A percentile compares a stretch with the other conserved stretches of the same genome.
phyloP scores from a whole-genome alignment of 768 basidiomycete species.

The Suillus discolor region DNA sequence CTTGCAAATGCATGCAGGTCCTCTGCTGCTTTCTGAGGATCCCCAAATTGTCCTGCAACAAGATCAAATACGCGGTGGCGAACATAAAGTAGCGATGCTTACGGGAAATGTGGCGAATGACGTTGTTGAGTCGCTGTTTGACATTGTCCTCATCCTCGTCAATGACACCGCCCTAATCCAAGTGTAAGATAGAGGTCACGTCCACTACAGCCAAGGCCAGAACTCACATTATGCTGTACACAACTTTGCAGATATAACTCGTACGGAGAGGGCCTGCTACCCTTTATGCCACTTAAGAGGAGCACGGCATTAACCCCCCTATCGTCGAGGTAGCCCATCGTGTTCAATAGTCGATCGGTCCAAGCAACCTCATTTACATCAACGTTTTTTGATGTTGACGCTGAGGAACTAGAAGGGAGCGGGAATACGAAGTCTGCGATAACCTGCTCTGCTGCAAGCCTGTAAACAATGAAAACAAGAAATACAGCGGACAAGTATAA shows the following conservation, averaged over 20 bases:
- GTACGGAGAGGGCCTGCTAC: conserved; percentile 68
- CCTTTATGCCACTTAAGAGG: conserved; percentile 62
- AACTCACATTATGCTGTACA: conserved; percentile 81
- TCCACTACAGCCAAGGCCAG: background rate
- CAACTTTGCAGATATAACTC: conserved; percentile 75
- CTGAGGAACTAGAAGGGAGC: conserved; percentile 54
- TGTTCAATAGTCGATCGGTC: conserved; percentile 80
- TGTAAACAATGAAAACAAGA: conserved; percentile 27
- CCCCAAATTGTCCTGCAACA: conserved; percentile 54
- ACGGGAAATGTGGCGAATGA: conserved; percentile 67
- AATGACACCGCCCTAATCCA: conserved; percentile 80
- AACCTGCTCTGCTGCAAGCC: conserved; percentile 64
- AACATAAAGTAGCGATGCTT: conserved; percentile 23
- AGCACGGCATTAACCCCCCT: conserved; percentile 59
- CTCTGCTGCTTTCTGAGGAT: conserved; percentile 72
- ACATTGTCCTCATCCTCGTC: conserved; percentile 78
- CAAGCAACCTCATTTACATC: conserved; percentile 81
- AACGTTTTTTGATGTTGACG: conserved; percentile 45
- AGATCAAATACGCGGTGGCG: background rate
- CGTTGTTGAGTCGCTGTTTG: conserved; percentile 51
- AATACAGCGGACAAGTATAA: background rate
- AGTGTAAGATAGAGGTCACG: conserved; percentile 4
- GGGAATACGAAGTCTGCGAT: conserved; percentile 82
- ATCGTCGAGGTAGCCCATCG: conserved; percentile 70
- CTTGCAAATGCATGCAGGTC: conserved; percentile 86